phyloP scores from a whole-genome alignment of 306 rosid species.

The Vachellia pachyceras region DNA sequence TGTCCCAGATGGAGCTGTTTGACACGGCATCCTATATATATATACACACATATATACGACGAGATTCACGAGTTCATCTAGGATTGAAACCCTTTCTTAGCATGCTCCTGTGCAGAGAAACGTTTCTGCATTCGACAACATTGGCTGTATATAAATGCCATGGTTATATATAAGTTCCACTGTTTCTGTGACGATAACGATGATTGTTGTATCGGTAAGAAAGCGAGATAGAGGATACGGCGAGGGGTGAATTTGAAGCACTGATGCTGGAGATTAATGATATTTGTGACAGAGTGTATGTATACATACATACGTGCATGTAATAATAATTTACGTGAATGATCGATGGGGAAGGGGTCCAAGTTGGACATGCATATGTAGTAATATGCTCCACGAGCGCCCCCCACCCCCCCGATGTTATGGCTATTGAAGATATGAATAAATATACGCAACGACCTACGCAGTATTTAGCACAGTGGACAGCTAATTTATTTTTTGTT shows the following conservation, averaged over 20 bases:
- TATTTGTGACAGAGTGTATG: too few species aligned
- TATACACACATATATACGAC: too few species aligned
- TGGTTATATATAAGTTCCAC: neutral
- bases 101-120: neutral
- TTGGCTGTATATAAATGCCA: too few species aligned
- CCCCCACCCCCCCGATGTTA: too few species aligned
- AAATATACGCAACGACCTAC: too few species aligned
- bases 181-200: neutral
- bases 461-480: neutral
- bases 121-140: neutral
- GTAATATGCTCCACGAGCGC: too few species aligned
- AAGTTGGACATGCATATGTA: neutral
- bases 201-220: neutral
- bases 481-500: neutral
- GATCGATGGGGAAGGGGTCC: conserved; percentile 39
- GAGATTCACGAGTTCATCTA: conserved; percentile 12
- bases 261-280: neutral
- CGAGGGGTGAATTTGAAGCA: neutral
- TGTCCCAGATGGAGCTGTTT: neutral
- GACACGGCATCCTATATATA: neutral
- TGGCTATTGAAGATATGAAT: too few species aligned
- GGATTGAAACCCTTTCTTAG: neutral
- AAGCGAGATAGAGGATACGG: conserved; percentile 7
- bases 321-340: conserved; percentile 38
- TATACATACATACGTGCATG: too few species aligned